Evolutionary conservation across 129 eudicot genomes (phyloP).

Genomic region (Logfia minima): DNA sequence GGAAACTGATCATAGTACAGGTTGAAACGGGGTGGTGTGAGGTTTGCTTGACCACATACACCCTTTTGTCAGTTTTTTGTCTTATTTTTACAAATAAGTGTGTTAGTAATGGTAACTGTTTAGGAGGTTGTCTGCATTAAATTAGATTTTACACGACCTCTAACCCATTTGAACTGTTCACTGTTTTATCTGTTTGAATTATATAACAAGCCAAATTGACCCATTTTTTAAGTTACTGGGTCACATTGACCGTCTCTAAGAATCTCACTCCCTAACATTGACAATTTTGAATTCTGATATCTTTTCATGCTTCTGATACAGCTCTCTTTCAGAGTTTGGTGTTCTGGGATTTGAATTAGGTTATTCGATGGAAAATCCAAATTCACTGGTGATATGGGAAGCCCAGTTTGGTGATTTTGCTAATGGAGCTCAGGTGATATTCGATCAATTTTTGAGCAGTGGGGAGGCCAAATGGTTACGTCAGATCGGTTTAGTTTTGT

Average conservation of each 20-base stretch:
- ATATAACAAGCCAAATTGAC: background rate
- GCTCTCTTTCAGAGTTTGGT: conserved; percentile 96
- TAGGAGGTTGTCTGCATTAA: background rate
- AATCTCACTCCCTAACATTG: background rate
- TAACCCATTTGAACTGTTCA: background rate
- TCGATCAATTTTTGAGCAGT: conserved; percentile 91
- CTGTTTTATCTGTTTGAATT: background rate
- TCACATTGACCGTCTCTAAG: background rate
- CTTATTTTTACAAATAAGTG: background rate
- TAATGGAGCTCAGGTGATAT: conserved; percentile 94
- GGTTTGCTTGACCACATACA: background rate
- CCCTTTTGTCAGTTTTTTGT: background rate
- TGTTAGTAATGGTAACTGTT: background rate
- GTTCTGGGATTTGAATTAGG: conserved; percentile 97
- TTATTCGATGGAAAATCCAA: conserved; percentile 97
- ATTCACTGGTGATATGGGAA: conserved; percentile 91
- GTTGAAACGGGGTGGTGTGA: background rate
- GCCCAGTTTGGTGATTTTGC: conserved; percentile 98
- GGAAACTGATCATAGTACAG: background rate
- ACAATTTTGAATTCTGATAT: conserved; percentile 12
- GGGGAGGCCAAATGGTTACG: conserved; percentile 98
- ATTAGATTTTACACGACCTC: background rate
- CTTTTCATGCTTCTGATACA: conserved; percentile 33
- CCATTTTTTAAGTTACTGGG: background rate
- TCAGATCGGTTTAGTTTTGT: conserved; percentile 81